Base-by-base conservation (phyloP, 345 rosid species). In the Pugionium cornutum region DNA sequence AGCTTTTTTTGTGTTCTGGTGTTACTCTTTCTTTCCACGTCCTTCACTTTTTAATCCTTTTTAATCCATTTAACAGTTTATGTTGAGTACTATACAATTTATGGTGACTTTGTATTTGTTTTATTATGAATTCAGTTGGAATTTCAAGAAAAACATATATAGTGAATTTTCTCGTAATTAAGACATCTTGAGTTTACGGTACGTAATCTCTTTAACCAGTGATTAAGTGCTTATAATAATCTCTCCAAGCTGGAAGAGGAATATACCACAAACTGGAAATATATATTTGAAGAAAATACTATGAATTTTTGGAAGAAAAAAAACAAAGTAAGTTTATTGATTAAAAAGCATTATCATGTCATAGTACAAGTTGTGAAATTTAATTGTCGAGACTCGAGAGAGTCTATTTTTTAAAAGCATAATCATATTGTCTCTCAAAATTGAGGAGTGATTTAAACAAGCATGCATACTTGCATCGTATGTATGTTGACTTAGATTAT, bases 401-500 rank as follows among this genome's bases (percentile, higher is more conserved):
- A 47, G 46, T 56, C 39, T 9, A 49, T 48, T 4, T 18, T 33
- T 27, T 6, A 29, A 63, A 56, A 29, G 36, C 25, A 56, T 50
- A 64, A 64, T 64, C 70, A 72, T 72, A 41, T 72, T 71, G 75
- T 72, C 76, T 50, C 70, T 64, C 32, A 57, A 33, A 49, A 58
- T 29, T 8, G 59, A 63, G 40, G 65, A 33, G 27, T 42, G 53
- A 64, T 41, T 49, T 64, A 64, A 64, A 47, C 59, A 72, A 64
- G 65, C 70, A 72, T 57, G 70, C 70, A 48, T 54, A 45, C 43
- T 37, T 62, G 68, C 8, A 62, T 62, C 58, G 30, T 61, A 29
- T 33, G 8, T 49, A 68, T 48, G 11, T 68, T 46, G 58, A 64
- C 39, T 46, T n/a, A 39, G 52, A 0, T 31, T 26, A 26, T 33